These are phyloP conservation scores for Pseudomassariella vexata DNA, from an alignment of 2,329 filamentous ascomycete species.

Conservation along the genomic window DNA sequence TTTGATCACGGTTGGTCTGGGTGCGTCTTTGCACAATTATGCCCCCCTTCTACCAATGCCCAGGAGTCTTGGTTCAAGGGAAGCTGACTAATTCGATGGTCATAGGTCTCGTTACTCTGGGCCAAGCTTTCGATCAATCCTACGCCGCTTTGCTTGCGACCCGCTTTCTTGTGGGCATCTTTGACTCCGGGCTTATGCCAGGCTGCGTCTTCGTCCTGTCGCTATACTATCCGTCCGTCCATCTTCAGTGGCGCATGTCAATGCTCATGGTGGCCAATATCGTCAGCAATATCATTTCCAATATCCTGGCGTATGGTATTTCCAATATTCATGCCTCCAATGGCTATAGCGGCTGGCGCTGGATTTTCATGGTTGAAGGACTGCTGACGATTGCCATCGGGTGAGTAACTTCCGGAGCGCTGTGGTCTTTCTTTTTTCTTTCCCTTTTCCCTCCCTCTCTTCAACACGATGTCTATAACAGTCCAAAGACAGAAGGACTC, in stretches of 20 bases:
- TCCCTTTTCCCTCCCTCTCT: too few species aligned
- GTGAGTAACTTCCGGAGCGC: too few species aligned
- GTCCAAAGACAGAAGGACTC: too few species aligned
- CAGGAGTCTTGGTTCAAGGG: not conserved
- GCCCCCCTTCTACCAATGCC: not conserved
- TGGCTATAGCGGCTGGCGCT: constrained; percentile 17
- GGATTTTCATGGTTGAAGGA: constrained; percentile 32
- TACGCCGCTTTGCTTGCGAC: constrained; percentile 14
- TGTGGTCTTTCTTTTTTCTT: too few species aligned
- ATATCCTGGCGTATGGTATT: constrained; percentile 18
- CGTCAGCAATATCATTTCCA: constrained; percentile 14
- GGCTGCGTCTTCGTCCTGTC: constrained; percentile 17
- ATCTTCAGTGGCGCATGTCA: constrained; percentile 17
- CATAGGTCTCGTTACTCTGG: constrained; percentile 15
- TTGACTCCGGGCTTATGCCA: constrained; percentile 18
- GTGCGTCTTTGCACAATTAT: constrained; percentile 6
- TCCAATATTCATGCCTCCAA: constrained; percentile 15
- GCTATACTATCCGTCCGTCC: constrained; percentile 15
- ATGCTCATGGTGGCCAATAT: constrained; percentile 18
- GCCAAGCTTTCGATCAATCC: constrained; percentile 17
- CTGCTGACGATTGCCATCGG: constrained; percentile 16
- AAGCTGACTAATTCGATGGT: constrained; percentile 8
- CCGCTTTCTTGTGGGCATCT: constrained; percentile 15
- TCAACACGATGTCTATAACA: too few species aligned
- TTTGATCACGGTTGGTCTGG: constrained; percentile 10